A percentile compares a stretch with the other conserved stretches of the same genome.
Conservation (phyloP, 208 protist genomes). For the Trypanosoma grayi region DNA sequence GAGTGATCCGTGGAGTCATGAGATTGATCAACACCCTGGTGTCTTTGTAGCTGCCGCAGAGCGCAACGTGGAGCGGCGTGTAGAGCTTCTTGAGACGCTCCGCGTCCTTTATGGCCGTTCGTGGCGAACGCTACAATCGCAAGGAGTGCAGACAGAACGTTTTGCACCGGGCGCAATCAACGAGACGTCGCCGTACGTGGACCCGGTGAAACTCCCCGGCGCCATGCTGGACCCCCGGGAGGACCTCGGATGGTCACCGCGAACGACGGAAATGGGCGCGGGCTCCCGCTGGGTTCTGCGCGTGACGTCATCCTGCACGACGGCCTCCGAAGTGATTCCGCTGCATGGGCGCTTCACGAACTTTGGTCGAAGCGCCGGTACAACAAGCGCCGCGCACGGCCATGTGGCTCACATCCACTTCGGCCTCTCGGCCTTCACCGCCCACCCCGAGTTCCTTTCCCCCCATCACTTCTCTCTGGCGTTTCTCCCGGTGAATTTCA, state of each 20-base stretch:
- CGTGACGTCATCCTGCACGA: conserved; percentile 1
- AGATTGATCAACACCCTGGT: conserved; percentile 31
- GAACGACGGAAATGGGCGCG: conserved; percentile 10
- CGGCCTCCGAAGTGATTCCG: conserved; percentile 23
- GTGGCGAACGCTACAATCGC: conserved; percentile 48
- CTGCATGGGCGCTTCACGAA: conserved; percentile 30
- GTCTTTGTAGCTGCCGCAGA: conserved; percentile 63
- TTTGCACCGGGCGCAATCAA: conserved; percentile 72
- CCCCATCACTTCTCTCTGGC: conserved; percentile 56
- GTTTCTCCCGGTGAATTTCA: conserved; percentile 22
- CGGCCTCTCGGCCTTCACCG: conserved; percentile 39
- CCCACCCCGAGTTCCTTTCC: conserved; percentile 41
- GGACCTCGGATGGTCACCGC: conserved; percentile 45
- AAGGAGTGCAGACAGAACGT: conserved; percentile 65
- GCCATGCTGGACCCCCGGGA: conserved; percentile 35
- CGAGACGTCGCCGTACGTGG: conserved; percentile 59
- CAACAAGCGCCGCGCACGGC: conserved; percentile 23
- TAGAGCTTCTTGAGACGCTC: conserved; percentile 60
- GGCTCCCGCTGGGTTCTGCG: conserved; percentile 14
- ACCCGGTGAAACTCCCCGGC: conserved; percentile 34
- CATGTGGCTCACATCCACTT: conserved; percentile 37
- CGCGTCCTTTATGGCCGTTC: conserved; percentile 61
- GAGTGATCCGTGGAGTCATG: conserved; percentile 58
- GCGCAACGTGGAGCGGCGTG: conserved; percentile 54
- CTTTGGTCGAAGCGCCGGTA: conserved; percentile 47